Base-by-base conservation (phyloP, 139 green algal genomes). In the Coccomyxa sp. region DNA sequence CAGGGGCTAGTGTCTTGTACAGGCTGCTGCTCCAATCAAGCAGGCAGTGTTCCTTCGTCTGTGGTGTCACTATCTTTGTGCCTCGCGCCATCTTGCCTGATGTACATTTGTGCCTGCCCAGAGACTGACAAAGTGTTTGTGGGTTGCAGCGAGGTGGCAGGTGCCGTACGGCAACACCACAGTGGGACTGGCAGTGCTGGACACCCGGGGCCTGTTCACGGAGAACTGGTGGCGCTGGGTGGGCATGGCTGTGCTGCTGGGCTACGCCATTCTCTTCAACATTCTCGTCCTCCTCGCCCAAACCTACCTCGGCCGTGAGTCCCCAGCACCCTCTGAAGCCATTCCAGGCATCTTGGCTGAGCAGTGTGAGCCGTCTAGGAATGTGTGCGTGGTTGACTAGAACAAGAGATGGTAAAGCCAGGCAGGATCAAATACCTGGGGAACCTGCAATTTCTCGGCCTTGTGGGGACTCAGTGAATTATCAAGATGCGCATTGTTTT, bases 211-310 rank as follows among this genome's bases (percentile, higher is more conserved):
- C 6, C n/a, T 36, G 12, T 73, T 37, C n/a, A 73, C 76, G n/a
- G 76, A 55, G 10, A 41, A 81, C 39, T 81, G 64, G 64, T 71
- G 64, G 70, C 35, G 70, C 70, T 68, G 39, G 73, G 22, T 77
- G 12, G 22, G 16, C 24, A 39, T 68, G 3, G 73, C 12, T 1
- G 73, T 29, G 10, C 39, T 64, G 0, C 39, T 77, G 34, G 73
- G 73, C 73, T 77, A n/a, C 39, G n/a, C 40, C 39, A 37, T 77
- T 16, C 73, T 77, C 2, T 68, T 77, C 73, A 77, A 77, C 39
- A 34, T 77, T 2, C 8, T 31, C 3, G 39, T 68, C 38, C 10
- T 64, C 12, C 38, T 77, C 27, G 39, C 39, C 27, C 73, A 68
- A 12, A 44, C 34, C 24, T 3, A 35, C 38, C 39, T 77, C 1